Evolutionary conservation across 345 rosid genomes (phyloP).

Genomic region (Sisymbrium irio): DNA sequence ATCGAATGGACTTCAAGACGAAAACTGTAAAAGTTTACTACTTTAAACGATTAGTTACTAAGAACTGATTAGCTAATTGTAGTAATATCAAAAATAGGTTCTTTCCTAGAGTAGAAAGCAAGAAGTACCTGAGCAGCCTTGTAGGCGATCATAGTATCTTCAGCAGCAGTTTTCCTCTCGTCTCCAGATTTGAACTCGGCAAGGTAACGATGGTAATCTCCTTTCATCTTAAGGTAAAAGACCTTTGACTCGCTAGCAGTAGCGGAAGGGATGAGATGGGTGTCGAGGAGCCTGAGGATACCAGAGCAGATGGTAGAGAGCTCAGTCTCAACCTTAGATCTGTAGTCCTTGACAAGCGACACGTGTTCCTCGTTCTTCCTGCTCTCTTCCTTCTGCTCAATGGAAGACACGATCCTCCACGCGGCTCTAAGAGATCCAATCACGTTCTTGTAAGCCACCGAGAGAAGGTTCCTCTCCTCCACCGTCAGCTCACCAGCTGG

Average conservation of each 20-base stretch:
- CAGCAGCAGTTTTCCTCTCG: conserved; percentile 66
- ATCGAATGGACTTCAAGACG: background rate
- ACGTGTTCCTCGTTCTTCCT: conserved; percentile 65
- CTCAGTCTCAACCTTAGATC: conserved; percentile 60
- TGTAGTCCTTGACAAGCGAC: conserved; percentile 60
- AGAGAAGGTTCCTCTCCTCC: conserved; percentile 53
- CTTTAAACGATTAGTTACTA: background rate
- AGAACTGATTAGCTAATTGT: background rate
- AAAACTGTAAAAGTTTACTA: background rate
- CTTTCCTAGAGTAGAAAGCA: background rate
- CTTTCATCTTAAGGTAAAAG: conserved; percentile 66
- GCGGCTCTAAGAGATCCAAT: conserved; percentile 42
- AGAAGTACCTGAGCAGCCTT: conserved; percentile 61
- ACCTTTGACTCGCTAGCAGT: conserved; percentile 57
- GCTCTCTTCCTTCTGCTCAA: conserved; percentile 56
- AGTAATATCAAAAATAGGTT: background rate
- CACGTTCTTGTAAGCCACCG: conserved; percentile 41
- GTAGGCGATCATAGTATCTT: conserved; percentile 46
- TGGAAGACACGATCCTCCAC: conserved; percentile 41
- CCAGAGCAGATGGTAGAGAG: conserved; percentile 46
- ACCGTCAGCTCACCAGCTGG: conserved; percentile 56
- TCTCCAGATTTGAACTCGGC: conserved; percentile 50
- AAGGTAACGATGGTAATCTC: conserved; percentile 53
- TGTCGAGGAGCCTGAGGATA: conserved; percentile 43
- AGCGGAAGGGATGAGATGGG: conserved; percentile 52